Conservation (phyloP, 331 rosid species). For the Stylosanthes scabra region DNA sequence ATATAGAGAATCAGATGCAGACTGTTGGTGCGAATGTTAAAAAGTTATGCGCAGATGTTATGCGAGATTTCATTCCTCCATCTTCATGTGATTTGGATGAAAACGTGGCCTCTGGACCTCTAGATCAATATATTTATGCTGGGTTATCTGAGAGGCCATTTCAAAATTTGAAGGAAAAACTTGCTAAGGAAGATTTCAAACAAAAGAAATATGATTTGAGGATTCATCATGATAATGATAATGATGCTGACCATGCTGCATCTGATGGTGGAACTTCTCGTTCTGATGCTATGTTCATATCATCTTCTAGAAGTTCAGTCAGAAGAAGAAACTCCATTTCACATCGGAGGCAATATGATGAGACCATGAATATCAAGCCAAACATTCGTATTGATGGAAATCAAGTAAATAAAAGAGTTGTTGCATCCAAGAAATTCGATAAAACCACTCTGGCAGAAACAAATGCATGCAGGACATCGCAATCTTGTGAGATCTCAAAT, state of each 20-base stretch:
- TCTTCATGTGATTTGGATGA: constrained; percentile 50
- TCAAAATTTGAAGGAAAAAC: constrained; percentile 45
- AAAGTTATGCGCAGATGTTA: constrained; percentile 74
- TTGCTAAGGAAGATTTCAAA: constrained; percentile 38
- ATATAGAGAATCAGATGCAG: constrained; percentile 86
- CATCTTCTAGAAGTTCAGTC: constrained; percentile 44
- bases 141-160: constrained; percentile 46
- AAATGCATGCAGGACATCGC: constrained; percentile 36
- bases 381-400: constrained; percentile 32
- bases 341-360: constrained; percentile 40
- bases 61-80: constrained; percentile 72
- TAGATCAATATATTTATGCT: constrained; percentile 46
- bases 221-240: constrained; percentile 37
- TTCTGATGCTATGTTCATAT: constrained; percentile 31
- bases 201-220: constrained; percentile 38
- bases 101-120: constrained; percentile 41
- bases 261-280: constrained; percentile 27
- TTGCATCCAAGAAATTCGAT: constrained; percentile 36
- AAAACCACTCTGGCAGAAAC: constrained; percentile 34
- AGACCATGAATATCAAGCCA: constrained; percentile 34
- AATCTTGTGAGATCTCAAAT: constrained; percentile 38
- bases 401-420: constrained; percentile 25
- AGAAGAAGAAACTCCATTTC: constrained; percentile 38
- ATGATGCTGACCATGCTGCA: constrained; percentile 30
- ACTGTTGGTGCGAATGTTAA: constrained; percentile 80